phyloP scores from a whole-genome alignment of 345 rosid species.

The Salix dunnii region DNA sequence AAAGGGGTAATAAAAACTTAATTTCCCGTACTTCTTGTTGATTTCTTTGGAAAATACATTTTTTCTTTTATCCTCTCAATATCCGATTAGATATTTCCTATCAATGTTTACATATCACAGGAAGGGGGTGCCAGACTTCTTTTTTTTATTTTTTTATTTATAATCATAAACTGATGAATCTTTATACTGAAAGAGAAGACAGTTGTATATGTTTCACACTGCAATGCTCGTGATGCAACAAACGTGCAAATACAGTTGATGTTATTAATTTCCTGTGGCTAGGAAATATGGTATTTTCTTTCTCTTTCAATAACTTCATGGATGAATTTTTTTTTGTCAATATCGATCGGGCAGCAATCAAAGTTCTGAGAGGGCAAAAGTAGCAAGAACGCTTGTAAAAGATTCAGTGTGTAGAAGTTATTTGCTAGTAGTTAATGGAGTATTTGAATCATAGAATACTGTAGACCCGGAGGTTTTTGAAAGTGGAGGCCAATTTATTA shows the following conservation, averaged over 20 bases:
- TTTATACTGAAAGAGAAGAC: neutral
- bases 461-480: neutral
- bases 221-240: no score
- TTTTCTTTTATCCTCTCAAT: neutral
- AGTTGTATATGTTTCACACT: neutral
- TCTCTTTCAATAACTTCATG: neutral
- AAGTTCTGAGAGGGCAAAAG: neutral
- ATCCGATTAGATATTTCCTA: neutral
- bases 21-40: neutral
- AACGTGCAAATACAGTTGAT: no score
- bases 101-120: neutral
- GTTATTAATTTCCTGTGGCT: no score
- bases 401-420: neutral
- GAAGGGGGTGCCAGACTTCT: neutral
- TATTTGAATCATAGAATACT: neutral
- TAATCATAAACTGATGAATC: no score
- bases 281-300: no score
- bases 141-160: no score
- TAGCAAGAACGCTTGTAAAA: neutral
- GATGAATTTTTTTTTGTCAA: neutral
- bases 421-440: neutral
- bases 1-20: neutral
- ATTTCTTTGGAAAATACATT: neutral
- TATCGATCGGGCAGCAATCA: neutral
- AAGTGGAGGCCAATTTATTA: neutral